phyloP scores from a whole-genome alignment of 164 flowering plant species.

The Platanus orientalis region DNA sequence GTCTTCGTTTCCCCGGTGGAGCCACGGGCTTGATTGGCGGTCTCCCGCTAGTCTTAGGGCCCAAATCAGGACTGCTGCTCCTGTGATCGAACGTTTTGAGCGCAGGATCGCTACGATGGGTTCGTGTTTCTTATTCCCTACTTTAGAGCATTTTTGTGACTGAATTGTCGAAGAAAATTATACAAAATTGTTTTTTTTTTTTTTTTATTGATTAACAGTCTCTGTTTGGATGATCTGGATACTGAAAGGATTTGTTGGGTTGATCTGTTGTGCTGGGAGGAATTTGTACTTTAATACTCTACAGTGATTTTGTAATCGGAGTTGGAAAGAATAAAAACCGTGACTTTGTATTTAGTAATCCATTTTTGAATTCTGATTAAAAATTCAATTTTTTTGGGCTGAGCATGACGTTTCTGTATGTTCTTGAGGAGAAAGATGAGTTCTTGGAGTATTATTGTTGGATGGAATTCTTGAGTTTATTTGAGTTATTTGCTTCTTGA shows the following conservation, averaged over 20 bases:
- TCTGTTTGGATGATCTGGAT: no score
- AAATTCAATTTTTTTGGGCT: background rate
- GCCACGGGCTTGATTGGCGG: slow-evolving; percentile 58
- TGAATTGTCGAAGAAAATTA: background rate
- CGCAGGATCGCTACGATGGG: slow-evolving; percentile 53
- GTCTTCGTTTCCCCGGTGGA: slow-evolving; percentile 37
- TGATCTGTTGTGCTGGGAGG: background rate
- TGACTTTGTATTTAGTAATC: background rate
- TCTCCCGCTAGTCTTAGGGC: slow-evolving; percentile 57
- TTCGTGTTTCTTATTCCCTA: background rate
- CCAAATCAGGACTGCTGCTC: slow-evolving; percentile 55
- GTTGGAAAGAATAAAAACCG: no score
- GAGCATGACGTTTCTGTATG: background rate
- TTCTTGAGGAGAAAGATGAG: background rate
- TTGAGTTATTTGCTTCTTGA: background rate
- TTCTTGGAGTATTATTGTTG: background rate
- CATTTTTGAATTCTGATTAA: background rate
- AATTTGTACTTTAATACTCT: background rate
- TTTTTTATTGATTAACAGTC: no score
- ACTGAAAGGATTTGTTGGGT: background rate
- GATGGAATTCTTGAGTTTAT: no score
- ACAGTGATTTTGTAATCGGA: no score
- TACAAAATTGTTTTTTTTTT: no score
- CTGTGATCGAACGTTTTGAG: slow-evolving; percentile 46
- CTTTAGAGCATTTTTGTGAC: background rate